Conservation (phyloP, 257 asterid genomes). For the Scutellaria minor region DNA sequence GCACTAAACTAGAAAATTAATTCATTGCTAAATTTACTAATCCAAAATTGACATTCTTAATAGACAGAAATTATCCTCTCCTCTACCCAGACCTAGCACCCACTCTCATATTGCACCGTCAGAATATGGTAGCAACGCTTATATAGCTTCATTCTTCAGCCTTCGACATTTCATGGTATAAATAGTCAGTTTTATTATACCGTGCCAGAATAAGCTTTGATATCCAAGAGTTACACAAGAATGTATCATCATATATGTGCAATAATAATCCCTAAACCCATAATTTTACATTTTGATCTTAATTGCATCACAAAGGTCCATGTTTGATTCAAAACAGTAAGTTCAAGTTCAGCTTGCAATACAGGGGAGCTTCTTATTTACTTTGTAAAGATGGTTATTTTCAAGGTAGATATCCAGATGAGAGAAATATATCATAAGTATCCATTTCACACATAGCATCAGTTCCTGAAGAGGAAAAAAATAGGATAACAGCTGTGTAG, state of each 20-base stretch:
- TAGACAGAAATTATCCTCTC: slow-evolving; percentile 2
- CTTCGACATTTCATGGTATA: not conserved
- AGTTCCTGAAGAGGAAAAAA: slow-evolving; percentile 6
- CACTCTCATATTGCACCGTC: not conserved
- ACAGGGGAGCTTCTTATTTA: not conserved
- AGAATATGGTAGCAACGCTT: slow-evolving; percentile 8
- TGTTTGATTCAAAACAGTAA: slow-evolving; percentile 5
- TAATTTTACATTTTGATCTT: not conserved
- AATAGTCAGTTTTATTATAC: not conserved
- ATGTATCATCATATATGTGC: slow-evolving; percentile 5
- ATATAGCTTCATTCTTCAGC: slow-evolving; percentile 7
- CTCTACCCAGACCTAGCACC: not conserved
- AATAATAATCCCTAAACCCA: not conserved
- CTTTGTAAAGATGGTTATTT: slow-evolving; percentile 1
- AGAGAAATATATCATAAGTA: not conserved
- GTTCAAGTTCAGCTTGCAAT: not conserved
- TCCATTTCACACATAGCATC: not conserved
- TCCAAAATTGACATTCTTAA: not conserved
- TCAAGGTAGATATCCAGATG: not conserved
- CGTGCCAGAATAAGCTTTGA: not conserved
- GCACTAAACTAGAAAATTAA: slow-evolving; percentile 11
- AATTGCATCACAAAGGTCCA: not conserved
- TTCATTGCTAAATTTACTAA: slow-evolving; percentile 2
- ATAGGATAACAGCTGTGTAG: slow-evolving; percentile 10
- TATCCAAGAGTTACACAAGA: not conserved